phyloP scores from a whole-genome alignment of 2,329 filamentous ascomycete genomes.

The Colletotrichum coccodes region DNA sequence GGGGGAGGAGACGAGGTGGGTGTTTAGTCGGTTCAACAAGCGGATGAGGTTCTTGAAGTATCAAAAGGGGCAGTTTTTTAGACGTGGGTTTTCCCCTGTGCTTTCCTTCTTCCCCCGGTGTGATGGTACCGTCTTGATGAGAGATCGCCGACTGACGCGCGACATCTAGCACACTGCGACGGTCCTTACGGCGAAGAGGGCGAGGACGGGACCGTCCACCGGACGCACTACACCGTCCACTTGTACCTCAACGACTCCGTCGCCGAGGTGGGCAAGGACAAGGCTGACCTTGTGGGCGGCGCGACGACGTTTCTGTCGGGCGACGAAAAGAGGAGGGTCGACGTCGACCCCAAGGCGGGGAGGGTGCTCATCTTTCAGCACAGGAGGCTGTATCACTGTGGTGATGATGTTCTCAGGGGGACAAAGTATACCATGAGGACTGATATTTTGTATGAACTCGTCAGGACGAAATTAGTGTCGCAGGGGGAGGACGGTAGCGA shows the following conservation, averaged over 20 bases:
- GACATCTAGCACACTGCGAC: slow-evolving; percentile 71
- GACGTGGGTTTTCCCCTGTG: slow-evolving; percentile 53
- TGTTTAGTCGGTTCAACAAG: slow-evolving; percentile 71
- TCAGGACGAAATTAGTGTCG: neutral
- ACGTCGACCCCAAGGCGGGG: slow-evolving; percentile 66
- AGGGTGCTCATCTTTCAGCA: slow-evolving; percentile 72
- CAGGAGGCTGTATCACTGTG: slow-evolving; percentile 59
- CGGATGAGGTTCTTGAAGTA: slow-evolving; percentile 82
- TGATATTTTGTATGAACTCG: slow-evolving; percentile 59
- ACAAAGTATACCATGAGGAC: slow-evolving; percentile 67
- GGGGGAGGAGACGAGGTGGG: slow-evolving; percentile 42
- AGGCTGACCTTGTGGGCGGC: slow-evolving; percentile 57
- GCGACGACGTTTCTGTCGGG: slow-evolving; percentile 64
- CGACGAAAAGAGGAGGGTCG: slow-evolving; percentile 53
- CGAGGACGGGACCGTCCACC: slow-evolving; percentile 55
- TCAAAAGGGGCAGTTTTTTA: slow-evolving; percentile 77
- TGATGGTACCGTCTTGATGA: neutral
- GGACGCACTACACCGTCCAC: slow-evolving; percentile 65
- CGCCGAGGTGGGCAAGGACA: slow-evolving; percentile 46
- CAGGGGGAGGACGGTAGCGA: neutral
- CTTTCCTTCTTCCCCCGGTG: slow-evolving; percentile 32
- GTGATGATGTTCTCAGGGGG: slow-evolving; percentile 60
- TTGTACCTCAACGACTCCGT: slow-evolving; percentile 64
- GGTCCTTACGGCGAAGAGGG: slow-evolving; percentile 64
- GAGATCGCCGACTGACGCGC: neutral